Percentiles rank a stretch among this genome's conserved stretches.
These are phyloP conservation scores for Cryphonectria naterciae DNA, from an alignment of 2,329 filamentous ascomycete genomes.

Conservation along the genomic window DNA sequence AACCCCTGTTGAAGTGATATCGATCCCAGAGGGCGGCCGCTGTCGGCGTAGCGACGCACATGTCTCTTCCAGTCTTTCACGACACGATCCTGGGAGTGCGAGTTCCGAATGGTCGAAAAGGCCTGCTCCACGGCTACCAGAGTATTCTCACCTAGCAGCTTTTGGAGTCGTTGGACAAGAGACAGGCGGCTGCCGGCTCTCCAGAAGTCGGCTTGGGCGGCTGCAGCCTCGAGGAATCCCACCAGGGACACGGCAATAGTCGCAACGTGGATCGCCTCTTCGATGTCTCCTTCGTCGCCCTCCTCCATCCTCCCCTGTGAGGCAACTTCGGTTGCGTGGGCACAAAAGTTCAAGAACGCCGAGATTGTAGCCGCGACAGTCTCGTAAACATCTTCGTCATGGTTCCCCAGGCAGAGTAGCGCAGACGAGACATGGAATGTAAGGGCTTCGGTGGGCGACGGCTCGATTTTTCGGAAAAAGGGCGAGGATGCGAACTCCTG, in stretches of 20 bases:
- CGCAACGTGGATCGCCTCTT: slow-evolving; percentile 70
- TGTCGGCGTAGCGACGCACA: slow-evolving; percentile 78
- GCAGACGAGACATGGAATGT: slow-evolving; percentile 79
- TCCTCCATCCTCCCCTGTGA: slow-evolving; percentile 58
- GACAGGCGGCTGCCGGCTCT: slow-evolving; percentile 71
- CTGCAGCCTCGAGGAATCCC: slow-evolving; percentile 84
- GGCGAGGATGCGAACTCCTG: slow-evolving; percentile 81
- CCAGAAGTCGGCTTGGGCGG: slow-evolving; percentile 82
- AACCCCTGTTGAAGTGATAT: slow-evolving; percentile 91
- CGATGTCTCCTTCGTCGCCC: slow-evolving; percentile 62
- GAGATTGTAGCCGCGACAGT: slow-evolving; percentile 69
- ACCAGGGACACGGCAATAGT: slow-evolving; percentile 84
- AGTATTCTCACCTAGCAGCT: slow-evolving; percentile 81
- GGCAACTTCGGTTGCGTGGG: slow-evolving; percentile 60
- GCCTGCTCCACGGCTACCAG: slow-evolving; percentile 86
- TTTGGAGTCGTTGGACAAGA: slow-evolving; percentile 72
- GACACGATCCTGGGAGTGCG: slow-evolving; percentile 65
- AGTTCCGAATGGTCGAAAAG: slow-evolving; percentile 86
- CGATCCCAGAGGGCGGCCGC: slow-evolving; percentile 81
- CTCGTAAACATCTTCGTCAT: slow-evolving; percentile 70
- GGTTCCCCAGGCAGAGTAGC: slow-evolving; percentile 77
- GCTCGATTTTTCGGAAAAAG: slow-evolving; percentile 79
- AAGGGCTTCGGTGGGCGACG: slow-evolving; percentile 85
- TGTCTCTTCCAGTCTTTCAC: slow-evolving; percentile 88
- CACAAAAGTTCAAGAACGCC: slow-evolving; percentile 74